Base-by-base conservation (phyloP, 345 rosid genomes). In the Luvunga scandens region DNA sequence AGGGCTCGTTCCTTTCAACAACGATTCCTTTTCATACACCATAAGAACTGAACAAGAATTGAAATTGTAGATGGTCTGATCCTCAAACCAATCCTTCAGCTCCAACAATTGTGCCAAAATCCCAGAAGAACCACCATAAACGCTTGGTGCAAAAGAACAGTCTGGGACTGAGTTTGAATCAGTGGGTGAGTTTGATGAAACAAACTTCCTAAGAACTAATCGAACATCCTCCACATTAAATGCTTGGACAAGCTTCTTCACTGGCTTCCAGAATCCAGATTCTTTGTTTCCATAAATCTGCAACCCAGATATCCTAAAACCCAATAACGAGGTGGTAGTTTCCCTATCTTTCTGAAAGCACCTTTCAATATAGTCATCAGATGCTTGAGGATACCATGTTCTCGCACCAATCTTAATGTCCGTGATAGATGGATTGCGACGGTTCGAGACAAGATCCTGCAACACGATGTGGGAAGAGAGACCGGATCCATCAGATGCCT, bases 371-470 rank as follows among this genome's bases (percentile, higher is more conserved):
- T 97, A 94, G 53, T 91, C 87, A 63, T 97, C 90, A 21, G 93
- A 82, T 28, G 95, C 95, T 76, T 86, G 84, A 12, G 97, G 97
- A 78, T 94, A 90, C 99, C 99, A 94, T 59, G 99, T 97, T 81
- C 99, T 87, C 39, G 98, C 84, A 81, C 99, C 99, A 80, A 94
- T 91, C 88, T 97, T 94, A 50, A 93, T 80, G 78, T 97, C 99
- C 85, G 93, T 90, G 69, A 97, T 74, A 13, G 92, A 93, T 33
- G 98, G 98, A 71, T 83, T 85, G 5, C 16, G 16, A 24, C 34
- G 78, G 56, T 62, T 73, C 0, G 88, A 69, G 27, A 86, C 85
- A 45, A 93, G 34, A 85, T 97, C 93, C 55, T 94, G 89, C 80
- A 97, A 68, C 45, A 92, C 88, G 42, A 97, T 86, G 86, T 92